Conservation (phyloP, 495 filamentous ascomycete species). For the Parathielavia hyrcaniae region DNA sequence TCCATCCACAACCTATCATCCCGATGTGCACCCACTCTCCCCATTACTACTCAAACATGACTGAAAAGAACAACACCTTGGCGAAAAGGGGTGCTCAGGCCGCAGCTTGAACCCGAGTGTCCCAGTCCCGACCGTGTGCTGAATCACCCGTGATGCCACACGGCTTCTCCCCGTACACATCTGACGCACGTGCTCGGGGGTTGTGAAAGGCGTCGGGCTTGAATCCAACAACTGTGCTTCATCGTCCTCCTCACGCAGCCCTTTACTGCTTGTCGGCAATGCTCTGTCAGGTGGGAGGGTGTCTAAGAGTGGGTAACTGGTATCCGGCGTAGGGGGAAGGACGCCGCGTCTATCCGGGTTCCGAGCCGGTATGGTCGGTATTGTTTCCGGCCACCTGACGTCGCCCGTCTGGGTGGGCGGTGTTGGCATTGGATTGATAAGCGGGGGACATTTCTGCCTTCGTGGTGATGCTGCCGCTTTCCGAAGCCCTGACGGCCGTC, state of each 20-base stretch:
- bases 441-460: neutral
- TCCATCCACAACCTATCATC: too few relatives aligned
- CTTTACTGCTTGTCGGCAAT: neutral
- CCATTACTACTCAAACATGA: neutral
- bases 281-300: neutral
- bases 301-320: neutral
- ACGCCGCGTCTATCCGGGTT: neutral
- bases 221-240: neutral
- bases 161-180: neutral
- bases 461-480: neutral
- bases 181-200: too few relatives aligned
- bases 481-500: too few relatives aligned
- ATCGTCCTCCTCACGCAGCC: neutral
- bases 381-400: neutral
- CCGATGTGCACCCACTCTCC: too few relatives aligned
- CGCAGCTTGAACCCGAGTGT: neutral
- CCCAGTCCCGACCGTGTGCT: neutral
- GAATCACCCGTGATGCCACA: neutral
- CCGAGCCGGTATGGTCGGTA: neutral
- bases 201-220: neutral
- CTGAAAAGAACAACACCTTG: neutral
- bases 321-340: neutral
- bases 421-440: neutral
- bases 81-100: neutral
- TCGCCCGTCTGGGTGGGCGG: neutral